Base-by-base conservation (phyloP, 1,139 yeast species). In the Pneumocystis carinii region DNA sequence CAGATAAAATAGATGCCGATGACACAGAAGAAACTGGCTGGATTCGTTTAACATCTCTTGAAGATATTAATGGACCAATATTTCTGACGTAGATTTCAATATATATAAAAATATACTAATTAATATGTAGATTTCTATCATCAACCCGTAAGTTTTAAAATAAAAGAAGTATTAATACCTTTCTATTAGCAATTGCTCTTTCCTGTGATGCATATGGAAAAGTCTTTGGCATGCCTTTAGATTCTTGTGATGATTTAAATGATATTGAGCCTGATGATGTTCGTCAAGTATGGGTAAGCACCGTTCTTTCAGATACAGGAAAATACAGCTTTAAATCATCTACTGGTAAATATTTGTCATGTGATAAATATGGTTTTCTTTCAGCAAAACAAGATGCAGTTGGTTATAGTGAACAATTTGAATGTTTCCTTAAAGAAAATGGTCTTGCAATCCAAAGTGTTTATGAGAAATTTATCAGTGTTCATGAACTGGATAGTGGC, bases 371-470 rank as follows among this genome's bases (percentile, higher is more conserved):
- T 19, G 66, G 66, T n/a, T 59, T 60, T 60, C 59, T 65, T 36
- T 55, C 24, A 12, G 61, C 65, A 32, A 61, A 38, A n/a, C 48
- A 38, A 19, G 66, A 65, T 35, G 66, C 66, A 35, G 59, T 65
- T 56, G 64, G 66, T 17, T 59, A 48, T 61, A 17, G n/a, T 55
- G 32, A 66, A 65, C 32, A 59, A 55, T n/a, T 65, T 65, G 66
- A 39, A 39, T 39, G 38, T 60, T n/a, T 36, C 27, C 55, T 48
- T 48, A 48, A 10, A 19, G 63, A 60, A 12, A 61, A 62, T 27
- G 64, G 64, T 8, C 64, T 62, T 62, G 17, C 59, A 15, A 37
- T 65, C n/a, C 59, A 62, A 32, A 48, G 58, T 3, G 58, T 56
- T 35, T 35, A 60, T 48, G 64, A 62, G 10, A 39, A 35, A 36